These are phyloP conservation scores for Acer yangbiense DNA, from an alignment of 345 rosid genomes.

Conservation along the genomic window DNA sequence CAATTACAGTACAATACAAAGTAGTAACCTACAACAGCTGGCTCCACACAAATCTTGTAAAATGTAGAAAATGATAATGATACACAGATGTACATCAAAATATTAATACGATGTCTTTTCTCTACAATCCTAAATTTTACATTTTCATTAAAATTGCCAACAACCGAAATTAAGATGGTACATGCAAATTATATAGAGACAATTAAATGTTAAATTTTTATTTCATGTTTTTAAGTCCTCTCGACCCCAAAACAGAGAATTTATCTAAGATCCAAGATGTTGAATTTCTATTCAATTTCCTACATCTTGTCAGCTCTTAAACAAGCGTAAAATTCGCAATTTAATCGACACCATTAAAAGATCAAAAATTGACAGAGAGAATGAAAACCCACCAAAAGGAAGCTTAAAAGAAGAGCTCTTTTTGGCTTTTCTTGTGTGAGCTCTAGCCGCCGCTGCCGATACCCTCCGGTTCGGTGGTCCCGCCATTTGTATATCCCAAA, in stretches of 20 bases:
- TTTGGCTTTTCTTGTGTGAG: slow-evolving; percentile 56
- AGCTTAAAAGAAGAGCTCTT: slow-evolving; percentile 34
- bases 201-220: background rate
- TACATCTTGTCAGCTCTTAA: background rate
- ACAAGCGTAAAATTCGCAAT: background rate
- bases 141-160: background rate
- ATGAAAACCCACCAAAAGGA: slow-evolving; percentile 41
- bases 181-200: background rate
- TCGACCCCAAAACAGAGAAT: background rate
- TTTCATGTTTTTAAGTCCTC: background rate
- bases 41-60: no score
- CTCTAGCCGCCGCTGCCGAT: slow-evolving; percentile 60
- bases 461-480: slow-evolving; percentile 50
- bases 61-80: no score
- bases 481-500: slow-evolving; percentile 32
- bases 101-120: background rate
- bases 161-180: background rate
- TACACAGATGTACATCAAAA: no score
- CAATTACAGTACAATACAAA: background rate
- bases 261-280: background rate
- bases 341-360: background rate
- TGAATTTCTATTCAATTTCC: background rate
- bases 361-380: background rate
- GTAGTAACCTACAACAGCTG: background rate
- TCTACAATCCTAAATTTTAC: background rate